Conservation (phyloP, 495 filamentous ascomycete species). For the Hypoxylon fuscum region DNA sequence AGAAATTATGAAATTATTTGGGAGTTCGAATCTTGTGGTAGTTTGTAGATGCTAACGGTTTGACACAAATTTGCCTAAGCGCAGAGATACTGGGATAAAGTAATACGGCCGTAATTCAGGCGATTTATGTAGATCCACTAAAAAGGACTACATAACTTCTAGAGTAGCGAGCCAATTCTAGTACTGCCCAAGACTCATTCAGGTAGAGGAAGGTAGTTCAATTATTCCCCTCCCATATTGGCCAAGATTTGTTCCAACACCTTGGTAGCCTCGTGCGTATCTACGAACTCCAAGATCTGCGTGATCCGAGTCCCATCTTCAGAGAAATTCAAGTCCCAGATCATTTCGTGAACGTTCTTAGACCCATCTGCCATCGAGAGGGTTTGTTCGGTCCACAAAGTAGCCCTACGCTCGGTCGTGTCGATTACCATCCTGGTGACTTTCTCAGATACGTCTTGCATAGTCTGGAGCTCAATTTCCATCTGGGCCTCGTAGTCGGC, state of each 20-base stretch:
- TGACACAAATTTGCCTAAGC: no score
- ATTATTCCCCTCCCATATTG: neutral
- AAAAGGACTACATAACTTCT: no score
- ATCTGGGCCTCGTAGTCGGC: slow-evolving; percentile 31
- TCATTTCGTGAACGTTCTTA: neutral
- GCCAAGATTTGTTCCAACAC: slow-evolving; percentile 17
- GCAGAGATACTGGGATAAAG: no score
- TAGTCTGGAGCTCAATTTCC: slow-evolving; percentile 18
- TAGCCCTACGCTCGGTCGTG: slow-evolving; percentile 13
- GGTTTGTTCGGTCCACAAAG: slow-evolving; percentile 8
- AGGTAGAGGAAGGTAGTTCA: no score
- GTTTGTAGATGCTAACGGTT: no score
- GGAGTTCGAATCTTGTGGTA: no score
- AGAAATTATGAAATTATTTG: no score
- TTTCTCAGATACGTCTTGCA: slow-evolving; percentile 15
- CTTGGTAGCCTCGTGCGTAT: slow-evolving; percentile 14
- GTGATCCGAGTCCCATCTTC: slow-evolving; percentile 14
- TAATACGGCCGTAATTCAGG: no score
- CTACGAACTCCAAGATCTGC: slow-evolving; percentile 10
- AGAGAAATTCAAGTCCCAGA: slow-evolving; percentile 13
- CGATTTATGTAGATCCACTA: no score
- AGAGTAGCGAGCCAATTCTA: no score
- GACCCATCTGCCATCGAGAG: neutral
- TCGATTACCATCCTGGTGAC: slow-evolving; percentile 15
- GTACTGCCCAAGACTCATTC: no score